phyloP scores from a whole-genome alignment of 768 basidiomycete species.

The Tulasnella sp. region DNA sequence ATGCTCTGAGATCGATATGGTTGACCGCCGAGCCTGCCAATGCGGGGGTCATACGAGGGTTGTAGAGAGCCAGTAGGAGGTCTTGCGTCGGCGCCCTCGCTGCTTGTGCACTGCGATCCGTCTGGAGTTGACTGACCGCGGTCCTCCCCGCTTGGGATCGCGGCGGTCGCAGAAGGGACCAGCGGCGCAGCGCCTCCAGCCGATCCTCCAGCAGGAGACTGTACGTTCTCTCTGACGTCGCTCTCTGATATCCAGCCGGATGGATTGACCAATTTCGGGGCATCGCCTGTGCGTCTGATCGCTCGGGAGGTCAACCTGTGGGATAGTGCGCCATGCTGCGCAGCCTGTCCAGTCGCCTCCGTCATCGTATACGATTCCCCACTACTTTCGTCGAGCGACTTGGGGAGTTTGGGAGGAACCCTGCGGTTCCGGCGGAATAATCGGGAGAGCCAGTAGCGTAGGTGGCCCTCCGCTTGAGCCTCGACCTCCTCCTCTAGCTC shows the following conservation, averaged over 20 bases:
- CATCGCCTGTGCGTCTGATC: constrained; percentile 57
- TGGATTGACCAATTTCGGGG: constrained; percentile 59
- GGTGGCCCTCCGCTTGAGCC: constrained; percentile 2
- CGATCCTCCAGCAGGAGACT: no score
- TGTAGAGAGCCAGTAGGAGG: no score
- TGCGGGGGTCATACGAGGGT: no score
- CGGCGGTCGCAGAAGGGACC: no score
- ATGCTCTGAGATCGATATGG: no score
- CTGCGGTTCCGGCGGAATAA: not conserved
- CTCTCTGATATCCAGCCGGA: constrained; percentile 56
- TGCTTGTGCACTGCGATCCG: no score
- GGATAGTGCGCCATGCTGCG: not conserved
- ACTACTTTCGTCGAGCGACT: not conserved
- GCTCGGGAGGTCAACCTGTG: constrained; percentile 48
- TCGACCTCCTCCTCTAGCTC: constrained; percentile 13
- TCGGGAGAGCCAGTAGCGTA: not conserved
- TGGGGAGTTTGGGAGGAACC: not conserved
- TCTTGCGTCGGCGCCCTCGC: no score
- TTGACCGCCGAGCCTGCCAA: no score
- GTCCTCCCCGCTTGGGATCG: no score
- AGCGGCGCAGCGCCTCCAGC: no score
- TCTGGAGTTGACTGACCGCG: no score
- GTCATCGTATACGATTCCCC: not conserved
- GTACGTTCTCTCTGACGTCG: not conserved
- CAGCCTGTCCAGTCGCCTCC: not conserved